Percentiles rank a stretch among this genome's conserved stretches.
Conservation (phyloP, 2,329 filamentous ascomycete genomes). For the Penicillium sp. region DNA sequence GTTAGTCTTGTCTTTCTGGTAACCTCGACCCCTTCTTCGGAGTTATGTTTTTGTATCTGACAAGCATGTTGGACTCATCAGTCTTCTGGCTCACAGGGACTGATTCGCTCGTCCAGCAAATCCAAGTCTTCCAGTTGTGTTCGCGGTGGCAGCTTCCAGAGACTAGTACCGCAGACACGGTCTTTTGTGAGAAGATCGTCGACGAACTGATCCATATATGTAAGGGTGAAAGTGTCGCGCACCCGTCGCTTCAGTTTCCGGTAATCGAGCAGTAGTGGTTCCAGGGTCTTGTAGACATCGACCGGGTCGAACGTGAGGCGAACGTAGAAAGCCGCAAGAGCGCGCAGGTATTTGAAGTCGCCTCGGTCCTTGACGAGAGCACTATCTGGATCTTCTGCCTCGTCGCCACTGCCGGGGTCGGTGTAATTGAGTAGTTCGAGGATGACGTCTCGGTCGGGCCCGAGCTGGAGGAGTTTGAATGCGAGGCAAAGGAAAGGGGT, state of each 20-base stretch:
- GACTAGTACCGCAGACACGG: slow-evolving; percentile 81
- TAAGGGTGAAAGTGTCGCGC: slow-evolving; percentile 70
- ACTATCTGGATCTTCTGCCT: slow-evolving; percentile 25
- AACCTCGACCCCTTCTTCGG: neutral
- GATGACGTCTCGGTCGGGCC: slow-evolving; percentile 74
- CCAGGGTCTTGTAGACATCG: slow-evolving; percentile 75
- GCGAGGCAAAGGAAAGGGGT: slow-evolving; percentile 88
- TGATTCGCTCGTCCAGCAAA: slow-evolving; percentile 77
- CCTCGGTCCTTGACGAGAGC: slow-evolving; percentile 35
- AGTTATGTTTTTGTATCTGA: neutral
- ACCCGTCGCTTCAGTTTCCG: slow-evolving; percentile 78
- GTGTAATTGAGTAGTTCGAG: slow-evolving; percentile 74
- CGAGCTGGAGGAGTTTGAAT: slow-evolving; percentile 90
- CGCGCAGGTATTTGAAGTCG: slow-evolving; percentile 74
- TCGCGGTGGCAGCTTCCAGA: slow-evolving; percentile 86
- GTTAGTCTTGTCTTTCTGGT: neutral
- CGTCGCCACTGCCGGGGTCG: slow-evolving; percentile 61
- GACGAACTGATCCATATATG: slow-evolving; percentile 86
- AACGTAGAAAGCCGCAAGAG: slow-evolving; percentile 90
- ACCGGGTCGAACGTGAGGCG: slow-evolving; percentile 78
- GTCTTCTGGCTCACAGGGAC: slow-evolving; percentile 47
- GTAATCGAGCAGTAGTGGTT: slow-evolving; percentile 77
- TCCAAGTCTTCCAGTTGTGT: slow-evolving; percentile 85
- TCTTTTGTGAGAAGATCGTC: slow-evolving; percentile 89
- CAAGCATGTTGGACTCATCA: neutral